A percentile compares a stretch with the other conserved stretches of the same genome.
phyloP scores from a whole-genome alignment of 495 filamentous ascomycete genomes.

The Podospora pseudopauciseta region DNA sequence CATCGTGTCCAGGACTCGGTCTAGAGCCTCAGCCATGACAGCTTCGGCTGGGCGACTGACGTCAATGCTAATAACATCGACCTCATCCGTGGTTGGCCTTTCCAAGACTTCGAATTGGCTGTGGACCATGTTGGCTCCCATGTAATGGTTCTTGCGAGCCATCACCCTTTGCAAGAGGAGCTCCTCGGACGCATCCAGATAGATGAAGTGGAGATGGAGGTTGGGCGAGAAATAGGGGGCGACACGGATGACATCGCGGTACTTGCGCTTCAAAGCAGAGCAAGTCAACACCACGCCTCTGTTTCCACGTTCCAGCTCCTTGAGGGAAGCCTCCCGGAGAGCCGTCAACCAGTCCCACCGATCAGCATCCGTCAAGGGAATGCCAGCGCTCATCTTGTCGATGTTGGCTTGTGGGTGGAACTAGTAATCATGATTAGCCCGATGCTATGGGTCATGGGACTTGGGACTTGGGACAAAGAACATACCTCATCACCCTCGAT shows the following conservation, averaged over 20 bases:
- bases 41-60: conserved; percentile 61
- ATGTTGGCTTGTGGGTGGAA: conserved; percentile 83
- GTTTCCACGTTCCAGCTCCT: conserved; percentile 53
- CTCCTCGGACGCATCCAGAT: conserved; percentile 73
- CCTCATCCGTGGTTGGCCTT: conserved; percentile 71
- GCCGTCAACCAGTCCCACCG: conserved; percentile 97
- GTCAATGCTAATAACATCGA: conserved; percentile 80
- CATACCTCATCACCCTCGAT: conserved; percentile 95
- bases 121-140: conserved; percentile 97
- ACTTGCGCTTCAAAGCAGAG: conserved; percentile 93
- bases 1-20: conserved; percentile 47
- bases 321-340: conserved; percentile 76
- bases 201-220: conserved; percentile 88
- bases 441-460: background rate
- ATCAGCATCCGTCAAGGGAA: conserved; percentile 88
- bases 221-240: conserved; percentile 73
- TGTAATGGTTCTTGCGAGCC: conserved; percentile 79
- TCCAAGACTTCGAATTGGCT: conserved; percentile 86
- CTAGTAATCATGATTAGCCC: conserved; percentile 43
- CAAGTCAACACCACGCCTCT: conserved; percentile 91
- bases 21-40: conserved; percentile 63
- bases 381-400: conserved; percentile 86
- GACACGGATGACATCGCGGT: conserved; percentile 92
- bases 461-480: conserved; percentile 20
- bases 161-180: conserved; percentile 70